A percentile compares a stretch with the other conserved stretches of the same genome.
Conservation (phyloP, 139 green algal species). For the Micractinium sp. region DNA sequence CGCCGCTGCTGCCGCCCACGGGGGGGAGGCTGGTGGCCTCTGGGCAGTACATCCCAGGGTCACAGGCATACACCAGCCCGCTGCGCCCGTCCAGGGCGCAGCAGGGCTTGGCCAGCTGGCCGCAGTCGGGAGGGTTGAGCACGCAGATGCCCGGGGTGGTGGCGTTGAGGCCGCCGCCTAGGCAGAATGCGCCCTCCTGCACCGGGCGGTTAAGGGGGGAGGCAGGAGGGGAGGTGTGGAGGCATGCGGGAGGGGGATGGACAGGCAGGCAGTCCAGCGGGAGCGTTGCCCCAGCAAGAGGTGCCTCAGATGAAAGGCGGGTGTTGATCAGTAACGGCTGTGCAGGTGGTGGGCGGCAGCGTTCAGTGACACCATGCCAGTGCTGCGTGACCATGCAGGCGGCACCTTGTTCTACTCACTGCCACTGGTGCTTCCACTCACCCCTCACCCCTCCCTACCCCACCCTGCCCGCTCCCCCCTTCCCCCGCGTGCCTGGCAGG, state of each 20-base stretch:
- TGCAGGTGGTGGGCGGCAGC: too few relatives aligned
- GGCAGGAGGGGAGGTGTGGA: neutral
- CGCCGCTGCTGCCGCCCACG: neutral
- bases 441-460: neutral
- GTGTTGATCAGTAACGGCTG: too few relatives aligned
- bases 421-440: too few relatives aligned
- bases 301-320: too few relatives aligned
- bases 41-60: slow-evolving; percentile 1
- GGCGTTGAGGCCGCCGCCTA: neutral
- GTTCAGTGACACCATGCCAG: too few relatives aligned
- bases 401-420: too few relatives aligned
- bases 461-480: neutral
- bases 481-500: neutral
- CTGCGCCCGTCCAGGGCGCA: neutral
- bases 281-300: neutral
- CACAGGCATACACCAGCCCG: neutral
- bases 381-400: too few relatives aligned
- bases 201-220: neutral
- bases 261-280: neutral
- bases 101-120: neutral
- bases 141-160: neutral
- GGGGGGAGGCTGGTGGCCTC: neutral
- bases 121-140: slow-evolving; percentile 1
- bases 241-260: neutral
- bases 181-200: neutral